Base-by-base conservation (phyloP, 768 basidiomycete genomes). In the Mycena vulgaris region DNA sequence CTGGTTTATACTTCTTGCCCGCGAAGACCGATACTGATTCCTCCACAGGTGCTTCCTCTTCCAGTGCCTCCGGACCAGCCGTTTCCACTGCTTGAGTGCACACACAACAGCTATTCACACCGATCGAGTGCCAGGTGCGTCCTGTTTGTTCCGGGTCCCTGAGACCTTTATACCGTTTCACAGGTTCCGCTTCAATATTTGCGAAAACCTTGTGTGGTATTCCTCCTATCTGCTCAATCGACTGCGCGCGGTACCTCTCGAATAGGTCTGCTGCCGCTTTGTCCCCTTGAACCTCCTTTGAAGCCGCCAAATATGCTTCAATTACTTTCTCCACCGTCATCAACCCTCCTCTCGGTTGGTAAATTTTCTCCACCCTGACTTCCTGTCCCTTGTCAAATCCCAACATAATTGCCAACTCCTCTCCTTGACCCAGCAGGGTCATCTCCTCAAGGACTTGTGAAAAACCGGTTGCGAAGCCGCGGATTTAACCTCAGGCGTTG, bases 1-100 rank as follows among this genome's bases (percentile, higher is more conserved):
- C 77, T 2, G 68, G 69, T 56, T 78, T 78, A 48, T 80, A 79
- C 33, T 71, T 71, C 40, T 70, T 70, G 47, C 56, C 63, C 7
- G 63, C 64, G 28, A 58, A 70, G 0, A 66, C 69, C 16, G 55
- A 64, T 5, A 60, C 31, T 19, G 37, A 21, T 37, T 37, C 51
- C 3, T 30, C n/a, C 7, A 25, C 47, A 7, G 16, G 0, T 7
- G 11, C 40, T 21, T 27, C 57, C 0, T 53, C 45, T 21, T 17
- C 11, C 14, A n/a, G 31, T 28, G 37, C 6, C 2, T 1, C 31
- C 31, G 60, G 68, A 23, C 39, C 23, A 2, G 35, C 31, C 16
- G 63, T 63, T 17, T 63, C 68, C 1, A 63, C 31, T 0, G 31
- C 0, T 14, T 63, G 59, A n/a, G 28, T 45, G 27, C 68, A 69